Evolutionary conservation across 441 rosid species (phyloP).

Genomic region (Brassica balearica): DNA sequence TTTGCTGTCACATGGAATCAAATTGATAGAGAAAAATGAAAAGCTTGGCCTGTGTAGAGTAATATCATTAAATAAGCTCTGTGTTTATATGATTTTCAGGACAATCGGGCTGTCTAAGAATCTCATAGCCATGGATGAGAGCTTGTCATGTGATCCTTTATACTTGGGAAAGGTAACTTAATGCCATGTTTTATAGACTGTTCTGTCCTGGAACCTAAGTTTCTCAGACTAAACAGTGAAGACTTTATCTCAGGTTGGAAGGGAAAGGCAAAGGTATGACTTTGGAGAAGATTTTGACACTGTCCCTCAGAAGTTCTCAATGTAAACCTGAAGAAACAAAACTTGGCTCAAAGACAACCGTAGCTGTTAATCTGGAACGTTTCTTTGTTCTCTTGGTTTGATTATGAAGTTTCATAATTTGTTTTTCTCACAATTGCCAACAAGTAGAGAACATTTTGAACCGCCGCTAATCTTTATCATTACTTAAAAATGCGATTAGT

Average conservation of each 20-base stretch:
- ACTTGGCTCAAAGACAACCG: constrained; percentile 16
- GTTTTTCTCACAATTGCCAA: constrained; percentile 26
- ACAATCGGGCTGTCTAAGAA: constrained; percentile 85
- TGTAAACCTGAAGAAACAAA: constrained; percentile 43
- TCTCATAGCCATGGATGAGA: constrained; percentile 54
- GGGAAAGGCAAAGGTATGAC: constrained; percentile 91
- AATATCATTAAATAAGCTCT: background rate
- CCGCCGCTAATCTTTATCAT: background rate
- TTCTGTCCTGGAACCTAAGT: constrained; percentile 13
- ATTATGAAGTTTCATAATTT: constrained; percentile 17
- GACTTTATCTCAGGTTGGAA: constrained; percentile 63
- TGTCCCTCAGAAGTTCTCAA: constrained; percentile 48
- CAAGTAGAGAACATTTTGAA: constrained; percentile 22
- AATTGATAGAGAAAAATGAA: constrained; percentile 4
- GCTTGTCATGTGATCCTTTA: constrained; percentile 74
- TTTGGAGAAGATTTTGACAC: constrained; percentile 82
- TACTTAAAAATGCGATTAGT: background rate
- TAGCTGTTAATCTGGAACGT: constrained; percentile 26
- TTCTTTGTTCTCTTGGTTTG: constrained; percentile 26
- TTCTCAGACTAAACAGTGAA: constrained; percentile 24
- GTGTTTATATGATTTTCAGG: constrained; percentile 51
- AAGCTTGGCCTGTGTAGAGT: constrained; percentile 9
- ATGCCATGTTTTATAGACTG: constrained; percentile 13
- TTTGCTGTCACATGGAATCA: constrained; percentile 32
- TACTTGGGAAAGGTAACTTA: constrained; percentile 78